Evolutionary conservation across 805 yeast genomes (phyloP), one percentile per base, ranked within the genome.

Genomic region (Allodekkera sacchari): DNA sequence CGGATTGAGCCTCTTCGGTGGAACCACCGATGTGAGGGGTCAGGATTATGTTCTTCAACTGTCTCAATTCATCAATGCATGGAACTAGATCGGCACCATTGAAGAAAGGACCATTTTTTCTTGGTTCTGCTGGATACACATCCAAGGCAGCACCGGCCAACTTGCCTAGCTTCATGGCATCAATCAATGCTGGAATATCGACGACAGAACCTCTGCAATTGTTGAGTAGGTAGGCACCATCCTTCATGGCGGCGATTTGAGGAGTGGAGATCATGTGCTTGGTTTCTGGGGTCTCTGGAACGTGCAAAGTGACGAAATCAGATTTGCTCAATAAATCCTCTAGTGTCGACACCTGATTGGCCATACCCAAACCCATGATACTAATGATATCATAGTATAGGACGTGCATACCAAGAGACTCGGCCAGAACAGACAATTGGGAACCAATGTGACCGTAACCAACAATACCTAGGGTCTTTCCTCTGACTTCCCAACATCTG

Each of bases 1-100:
- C 95, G 35, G 83, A 72, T 71, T 92, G 98, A 23, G 98, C 98
- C 68, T 92, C 98, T 63, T 89, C 97, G 29, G 98, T 92, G 31
- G 96, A 87, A 45, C 98, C 98, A 64, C 98, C 98, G 48, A 92
- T 92, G 57, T 92, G 98, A 21, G 98, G 98, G 34, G 97, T 80
- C 52, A 92, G 71, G 44, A 92, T 87, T 40, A 89, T 76, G 63
- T 92, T 92, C 64, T 88, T 77, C 56, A 87, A 71, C 8, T 82
- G 64, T 46, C 77, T 71, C 48, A 92, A 71, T 55, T 88, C 96
- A 21, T 83, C 66, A 41, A 83, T 72, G 88, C 95, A 92, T 25
- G 64, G 47, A 63, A 89, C 89, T 55, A 92, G 70, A 25, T 71
- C 70, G 8, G 25, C 27, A 55, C 81, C 70, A 48, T 54, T 65